Base-by-base conservation (phyloP, 1,284 basidiomycete species). In the Earliella scabrosa region DNA sequence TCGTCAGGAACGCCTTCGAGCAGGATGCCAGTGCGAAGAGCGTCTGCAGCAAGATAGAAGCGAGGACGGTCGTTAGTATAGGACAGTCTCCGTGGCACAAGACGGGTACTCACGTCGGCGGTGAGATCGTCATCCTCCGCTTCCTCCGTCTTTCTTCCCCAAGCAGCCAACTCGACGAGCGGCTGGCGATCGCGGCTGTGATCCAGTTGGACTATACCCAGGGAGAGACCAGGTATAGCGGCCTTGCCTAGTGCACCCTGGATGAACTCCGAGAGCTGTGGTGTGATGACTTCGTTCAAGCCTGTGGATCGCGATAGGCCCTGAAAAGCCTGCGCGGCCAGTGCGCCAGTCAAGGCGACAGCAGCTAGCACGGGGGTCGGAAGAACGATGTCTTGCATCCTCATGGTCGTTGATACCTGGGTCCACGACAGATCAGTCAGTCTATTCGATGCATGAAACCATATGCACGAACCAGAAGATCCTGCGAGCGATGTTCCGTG, bases 21-120 rank as follows among this genome's bases (percentile, higher is more conserved):
- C 75, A 78, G 14, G 78, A 80, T 1, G 70, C 79, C 38, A 82
- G 72, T 2, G 61, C 65, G 58, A 79, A 78, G 23, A 75, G 60
- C 0, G 76, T 71, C 78, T 79, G 14, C 11, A 14, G n/a, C n/a
- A n/a, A n/a, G n/a, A n/a, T n/a, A n/a, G n/a, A n/a, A n/a, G n/a
- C 29, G 13, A 7, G 29, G 13, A 31, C 13, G 29, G 13, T 6
- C 29, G 29, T 31, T 31, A 31, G 7, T 7, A 31, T 8, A 38
- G 6, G n/a, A 8, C 26, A 52, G 7, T 9, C 36, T 38, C 21
- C 35, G 36, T 14, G 36, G 20, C 8, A 41, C 20, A 7, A 13
- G 21, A 14, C 24, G 35, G 32, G 38, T n/a, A 48, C 61, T 52
- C 53, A 74, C 73, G 23, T 74, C 68, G 3, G 59, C 52, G 7